Conservation (phyloP, 495 filamentous ascomycete species). For the Aspergillus homomorphus region DNA sequence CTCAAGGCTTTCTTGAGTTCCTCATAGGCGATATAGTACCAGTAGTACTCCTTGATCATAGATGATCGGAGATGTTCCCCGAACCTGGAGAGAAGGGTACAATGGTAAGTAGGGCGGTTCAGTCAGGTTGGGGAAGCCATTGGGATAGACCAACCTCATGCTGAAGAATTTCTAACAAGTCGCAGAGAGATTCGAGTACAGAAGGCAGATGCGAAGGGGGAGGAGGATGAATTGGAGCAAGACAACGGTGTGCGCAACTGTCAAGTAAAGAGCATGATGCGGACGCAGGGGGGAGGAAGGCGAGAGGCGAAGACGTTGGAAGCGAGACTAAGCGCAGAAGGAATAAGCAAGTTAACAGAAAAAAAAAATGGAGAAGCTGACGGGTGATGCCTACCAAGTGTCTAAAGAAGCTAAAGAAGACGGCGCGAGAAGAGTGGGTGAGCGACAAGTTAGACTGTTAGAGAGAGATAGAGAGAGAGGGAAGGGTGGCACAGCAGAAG, state of each 20-base stretch:
- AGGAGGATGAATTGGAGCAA: background rate
- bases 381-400: background rate
- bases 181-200: background rate
- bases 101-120: constrained; percentile 1
- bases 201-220: background rate
- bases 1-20: constrained; percentile 86
- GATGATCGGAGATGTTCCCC: constrained; percentile 92
- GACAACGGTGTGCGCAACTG: background rate
- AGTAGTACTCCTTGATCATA: constrained; percentile 90
- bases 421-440: too few species aligned
- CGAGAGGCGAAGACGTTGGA: background rate
- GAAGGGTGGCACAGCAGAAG: background rate
- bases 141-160: constrained; percentile 21
- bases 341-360: background rate
- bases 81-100: constrained; percentile 63
- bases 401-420: too few species aligned
- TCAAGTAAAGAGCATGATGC: constrained; percentile 2
- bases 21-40: constrained; percentile 97
- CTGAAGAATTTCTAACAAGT: constrained; percentile 4
- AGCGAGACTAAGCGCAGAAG: background rate
- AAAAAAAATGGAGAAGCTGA: background rate
- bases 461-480: too few species aligned
- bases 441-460: too few species aligned
- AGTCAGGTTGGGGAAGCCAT: background rate
- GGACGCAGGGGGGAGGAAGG: constrained; percentile 1